phyloP scores from a whole-genome alignment of 2,329 filamentous ascomycete genomes.

The Uncinocarpus reesii region DNA sequence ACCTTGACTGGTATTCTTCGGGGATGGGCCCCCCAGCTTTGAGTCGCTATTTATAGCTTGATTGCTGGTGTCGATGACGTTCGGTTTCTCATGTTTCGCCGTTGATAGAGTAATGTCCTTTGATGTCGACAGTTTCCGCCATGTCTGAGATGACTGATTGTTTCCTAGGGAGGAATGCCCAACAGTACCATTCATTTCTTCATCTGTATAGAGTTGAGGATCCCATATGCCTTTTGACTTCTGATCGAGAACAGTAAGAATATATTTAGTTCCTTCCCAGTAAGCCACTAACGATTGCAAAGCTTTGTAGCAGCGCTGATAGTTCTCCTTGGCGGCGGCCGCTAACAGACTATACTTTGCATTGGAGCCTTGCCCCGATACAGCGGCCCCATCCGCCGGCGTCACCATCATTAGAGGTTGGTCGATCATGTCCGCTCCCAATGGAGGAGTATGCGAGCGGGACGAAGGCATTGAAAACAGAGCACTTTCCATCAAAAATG shows the following conservation, averaged over 20 bases:
- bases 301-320: conserved; percentile 76
- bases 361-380: conserved; percentile 27
- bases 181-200: conserved; percentile 66
- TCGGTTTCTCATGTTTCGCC: not conserved
- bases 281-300: conserved; percentile 70
- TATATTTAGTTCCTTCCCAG: conserved; percentile 81
- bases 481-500: conserved; percentile 73
- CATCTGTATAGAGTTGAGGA: conserved; percentile 52
- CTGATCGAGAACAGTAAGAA: conserved; percentile 74
- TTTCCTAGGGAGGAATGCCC: conserved; percentile 43
- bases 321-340: conserved; percentile 74
- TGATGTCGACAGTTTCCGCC: conserved; percentile 20
- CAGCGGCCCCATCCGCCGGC: conserved; percentile 24
- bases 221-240: conserved; percentile 81
- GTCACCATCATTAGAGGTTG: conserved; percentile 30
- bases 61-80: not conserved
- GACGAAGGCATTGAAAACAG: conserved; percentile 58
- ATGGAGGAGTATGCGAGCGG: conserved; percentile 46
- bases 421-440: conserved; percentile 24
- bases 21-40: not conserved
- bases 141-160: conserved; percentile 46
- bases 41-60: not conserved
- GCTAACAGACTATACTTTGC: conserved; percentile 65
- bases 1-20: not conserved
- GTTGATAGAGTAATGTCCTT: not conserved